phyloP scores from a whole-genome alignment of 2,329 filamentous ascomycete genomes.

The Aspergillus sp. region DNA sequence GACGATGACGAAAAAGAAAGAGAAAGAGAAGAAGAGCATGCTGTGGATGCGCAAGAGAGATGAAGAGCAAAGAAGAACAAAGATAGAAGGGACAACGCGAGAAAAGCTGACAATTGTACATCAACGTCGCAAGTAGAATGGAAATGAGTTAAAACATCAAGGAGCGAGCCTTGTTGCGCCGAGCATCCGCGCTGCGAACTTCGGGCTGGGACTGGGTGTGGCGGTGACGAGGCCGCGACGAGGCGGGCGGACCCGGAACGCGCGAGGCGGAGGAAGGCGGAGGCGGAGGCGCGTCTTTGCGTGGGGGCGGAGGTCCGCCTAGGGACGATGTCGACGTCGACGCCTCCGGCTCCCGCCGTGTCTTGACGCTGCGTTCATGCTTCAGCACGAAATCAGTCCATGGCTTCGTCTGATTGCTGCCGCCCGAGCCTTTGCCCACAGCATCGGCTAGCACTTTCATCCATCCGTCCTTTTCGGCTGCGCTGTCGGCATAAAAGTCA shows the following conservation, averaged over 20 bases:
- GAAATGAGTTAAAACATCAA: conserved; percentile 36
- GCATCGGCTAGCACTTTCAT: conserved; percentile 81
- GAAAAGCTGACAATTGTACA: conserved; percentile 13
- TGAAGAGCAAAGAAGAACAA: not conserved
- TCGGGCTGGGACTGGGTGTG: conserved; percentile 43
- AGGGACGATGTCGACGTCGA: conserved; percentile 14
- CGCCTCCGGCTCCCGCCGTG: conserved; percentile 32
- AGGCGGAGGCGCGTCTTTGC: conserved; percentile 18
- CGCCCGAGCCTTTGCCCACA: conserved; percentile 55
- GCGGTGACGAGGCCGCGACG: conserved; percentile 36
- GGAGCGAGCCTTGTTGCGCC: conserved; percentile 43
- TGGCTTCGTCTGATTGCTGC: conserved; percentile 49
- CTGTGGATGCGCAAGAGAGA: not conserved
- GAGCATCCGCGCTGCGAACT: conserved; percentile 33
- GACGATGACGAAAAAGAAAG: not conserved
- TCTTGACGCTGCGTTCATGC: conserved; percentile 41
- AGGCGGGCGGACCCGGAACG: conserved; percentile 29
- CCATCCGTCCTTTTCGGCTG: conserved; percentile 87
- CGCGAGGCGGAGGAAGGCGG: conserved; percentile 19
- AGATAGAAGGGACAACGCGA: conserved; percentile 1
- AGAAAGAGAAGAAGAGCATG: not conserved
- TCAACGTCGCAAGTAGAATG: conserved; percentile 11
- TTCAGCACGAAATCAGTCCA: conserved; percentile 63
- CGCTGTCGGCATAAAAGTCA: conserved; percentile 93
- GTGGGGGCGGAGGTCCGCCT: conserved; percentile 9